Percentiles rank a stretch among this genome's conserved stretches.
These are phyloP conservation scores for Polymyxa betae DNA, from an alignment of 208 protist species.

Conservation along the genomic window DNA sequence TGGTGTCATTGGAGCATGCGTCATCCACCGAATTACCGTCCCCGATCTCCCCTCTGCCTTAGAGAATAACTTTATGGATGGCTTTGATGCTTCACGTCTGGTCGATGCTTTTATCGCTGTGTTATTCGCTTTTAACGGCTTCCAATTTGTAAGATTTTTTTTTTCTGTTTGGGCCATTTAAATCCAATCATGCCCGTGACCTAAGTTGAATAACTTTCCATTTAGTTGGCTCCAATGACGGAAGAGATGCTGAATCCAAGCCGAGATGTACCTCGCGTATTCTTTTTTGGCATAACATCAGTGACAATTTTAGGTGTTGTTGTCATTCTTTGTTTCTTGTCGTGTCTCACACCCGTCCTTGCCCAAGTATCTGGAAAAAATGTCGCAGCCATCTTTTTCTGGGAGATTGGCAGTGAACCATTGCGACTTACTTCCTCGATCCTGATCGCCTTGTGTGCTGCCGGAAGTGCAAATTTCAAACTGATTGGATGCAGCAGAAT, in stretches of 20 bases:
- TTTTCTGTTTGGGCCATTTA: too few relatives aligned
- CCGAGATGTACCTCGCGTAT: not conserved
- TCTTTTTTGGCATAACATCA: not conserved
- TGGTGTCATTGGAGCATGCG: not conserved
- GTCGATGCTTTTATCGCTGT: not conserved
- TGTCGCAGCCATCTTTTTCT: not conserved
- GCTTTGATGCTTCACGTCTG: not conserved
- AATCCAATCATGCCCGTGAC: not conserved
- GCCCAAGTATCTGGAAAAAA: too few relatives aligned
- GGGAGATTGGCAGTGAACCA: not conserved
- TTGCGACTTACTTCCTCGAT: not conserved
- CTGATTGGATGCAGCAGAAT: not conserved
- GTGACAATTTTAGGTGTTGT: not conserved
- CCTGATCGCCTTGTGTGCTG: slow-evolving; percentile 8
- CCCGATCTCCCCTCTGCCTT: too few relatives aligned
- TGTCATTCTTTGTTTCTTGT: not conserved
- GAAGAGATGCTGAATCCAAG: not conserved
- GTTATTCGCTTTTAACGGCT: not conserved
- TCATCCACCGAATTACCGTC: not conserved
- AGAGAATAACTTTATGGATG: not conserved
- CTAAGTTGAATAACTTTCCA: not conserved
- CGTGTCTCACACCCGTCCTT: not conserved
- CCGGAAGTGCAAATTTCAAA: not conserved
- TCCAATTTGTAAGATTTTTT: too few relatives aligned
- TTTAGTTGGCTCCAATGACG: too few relatives aligned